Evolutionary conservation across 164 flowering plant genomes (phyloP), one percentile per base, ranked within the genome.

Genomic region (Brasenia schreberi): DNA sequence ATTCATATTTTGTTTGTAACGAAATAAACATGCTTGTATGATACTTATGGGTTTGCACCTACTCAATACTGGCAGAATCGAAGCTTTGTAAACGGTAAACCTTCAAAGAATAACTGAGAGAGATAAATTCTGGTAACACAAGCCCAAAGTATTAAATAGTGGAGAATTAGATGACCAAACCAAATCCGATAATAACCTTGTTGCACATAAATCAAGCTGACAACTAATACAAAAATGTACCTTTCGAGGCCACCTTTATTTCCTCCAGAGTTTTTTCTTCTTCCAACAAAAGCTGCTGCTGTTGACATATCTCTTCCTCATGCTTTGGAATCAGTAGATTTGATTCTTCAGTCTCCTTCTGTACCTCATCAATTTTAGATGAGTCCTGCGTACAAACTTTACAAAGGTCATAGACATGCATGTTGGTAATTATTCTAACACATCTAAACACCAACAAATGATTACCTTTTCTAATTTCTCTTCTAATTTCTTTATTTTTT

Each of bases 401-500:
- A 61, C 23, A 64, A 49, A 19, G 73, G 59, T 69, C 67, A 70
- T 23, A 23, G 62, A 27, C 33, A 68, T 59, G 66, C 19, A 43
- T 42, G 4, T 19, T 7, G 17, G 7, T 60, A 9, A 60, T 7
- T 17, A 60, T n/a, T 5, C 27, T 60, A 60, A 60, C 19, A 60
- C 9, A 53, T 9, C 27, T 9, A n/a, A 17, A 7, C 19, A 60
- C 11, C n/a, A 19, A 18, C 9, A 60, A 17, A 60, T 39, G 33
- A 78, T 12, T 77, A 87, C 97, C 84, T 85, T 93, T 65, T 79
- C 89, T 73, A 83, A 63, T 77, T 91, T 94, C 33, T 91, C 98
- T 7, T 85, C 85, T 39, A 91, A 82, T 79, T 91, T 94, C 77
- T 87, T 91, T 45, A 86, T 78, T 78, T 84, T 89, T 66, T 87